Conservation (phyloP, 768 basidiomycete species). For the Serendipita sp. region DNA sequence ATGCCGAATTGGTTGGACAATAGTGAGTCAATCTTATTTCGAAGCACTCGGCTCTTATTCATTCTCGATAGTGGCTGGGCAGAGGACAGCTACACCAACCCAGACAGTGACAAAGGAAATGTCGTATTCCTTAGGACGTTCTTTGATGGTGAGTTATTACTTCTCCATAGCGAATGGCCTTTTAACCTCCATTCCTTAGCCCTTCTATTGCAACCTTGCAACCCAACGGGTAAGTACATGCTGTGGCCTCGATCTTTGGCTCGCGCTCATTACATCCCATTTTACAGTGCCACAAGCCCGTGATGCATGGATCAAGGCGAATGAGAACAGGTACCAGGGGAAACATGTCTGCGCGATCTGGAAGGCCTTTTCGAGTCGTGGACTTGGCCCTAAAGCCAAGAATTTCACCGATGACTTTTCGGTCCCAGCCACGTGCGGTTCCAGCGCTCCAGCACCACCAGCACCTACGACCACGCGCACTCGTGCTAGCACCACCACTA, state of each 20-base stretch:
- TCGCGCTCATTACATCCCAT: too few relatives aligned
- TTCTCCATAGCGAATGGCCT: not conserved
- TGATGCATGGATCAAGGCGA: not conserved
- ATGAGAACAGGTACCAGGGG: not conserved
- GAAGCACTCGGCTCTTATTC: not conserved
- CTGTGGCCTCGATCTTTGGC: not conserved
- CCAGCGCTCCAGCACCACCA: not conserved
- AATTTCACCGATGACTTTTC: slow-evolving; percentile 19
- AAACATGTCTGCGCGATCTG: not conserved
- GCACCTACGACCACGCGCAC: not conserved
- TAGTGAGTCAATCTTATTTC: not conserved
- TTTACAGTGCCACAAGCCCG: not conserved
- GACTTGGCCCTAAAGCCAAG: not conserved
- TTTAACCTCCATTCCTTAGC: not conserved
- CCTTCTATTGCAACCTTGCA: slow-evolving; percentile 13
- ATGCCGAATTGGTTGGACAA: slow-evolving; percentile 10
- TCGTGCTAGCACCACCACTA: not conserved
- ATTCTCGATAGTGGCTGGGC: not conserved
- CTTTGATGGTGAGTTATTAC: not conserved
- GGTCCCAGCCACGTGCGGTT: slow-evolving; percentile 20
- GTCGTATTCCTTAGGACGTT: slow-evolving; percentile 10
- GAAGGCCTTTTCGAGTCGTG: not conserved
- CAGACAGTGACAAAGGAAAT: slow-evolving; percentile 8
- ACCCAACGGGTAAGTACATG: slow-evolving; percentile 4
- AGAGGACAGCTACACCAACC: slow-evolving; percentile 1